A percentile compares a stretch with the other conserved stretches of the same genome.
These are phyloP conservation scores for Reticulascus tulasneorum DNA, from an alignment of 2,329 filamentous ascomycete species.

Conservation along the genomic window DNA sequence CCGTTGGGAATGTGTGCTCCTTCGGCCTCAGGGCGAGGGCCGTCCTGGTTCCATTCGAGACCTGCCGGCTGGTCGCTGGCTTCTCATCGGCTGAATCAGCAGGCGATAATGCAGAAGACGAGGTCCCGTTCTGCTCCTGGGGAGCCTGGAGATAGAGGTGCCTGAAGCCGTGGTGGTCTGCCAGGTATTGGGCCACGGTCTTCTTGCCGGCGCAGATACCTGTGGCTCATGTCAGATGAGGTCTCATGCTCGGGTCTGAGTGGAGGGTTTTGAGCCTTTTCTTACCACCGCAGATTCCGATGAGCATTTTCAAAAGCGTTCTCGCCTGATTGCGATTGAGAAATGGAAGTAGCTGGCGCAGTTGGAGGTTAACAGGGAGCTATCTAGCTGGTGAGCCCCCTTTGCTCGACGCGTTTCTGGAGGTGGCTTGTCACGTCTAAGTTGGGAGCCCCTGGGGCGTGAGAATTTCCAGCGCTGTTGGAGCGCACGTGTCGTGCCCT, in stretches of 20 bases:
- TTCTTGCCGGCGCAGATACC: slow-evolving; percentile 92
- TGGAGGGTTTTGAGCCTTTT: slow-evolving; percentile 12
- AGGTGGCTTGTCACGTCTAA: too few relatives aligned
- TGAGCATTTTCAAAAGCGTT: slow-evolving; percentile 67
- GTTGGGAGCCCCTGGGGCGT: too few relatives aligned
- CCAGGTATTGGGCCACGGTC: slow-evolving; percentile 82
- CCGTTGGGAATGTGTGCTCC: slow-evolving; percentile 50
- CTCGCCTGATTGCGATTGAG: too few relatives aligned
- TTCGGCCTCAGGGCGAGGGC: slow-evolving; percentile 3
- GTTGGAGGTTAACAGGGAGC: too few relatives aligned
- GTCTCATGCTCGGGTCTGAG: slow-evolving; percentile 3
- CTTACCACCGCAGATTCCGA: slow-evolving; percentile 71
- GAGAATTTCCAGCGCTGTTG: too few relatives aligned
- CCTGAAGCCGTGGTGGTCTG: slow-evolving; percentile 78
- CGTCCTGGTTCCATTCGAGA: neutral
- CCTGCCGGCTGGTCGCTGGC: neutral
- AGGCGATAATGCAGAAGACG: neutral
- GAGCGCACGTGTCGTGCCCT: too few relatives aligned
- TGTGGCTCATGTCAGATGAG: slow-evolving; percentile 28
- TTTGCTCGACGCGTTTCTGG: too few relatives aligned
- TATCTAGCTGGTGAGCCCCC: too few relatives aligned
- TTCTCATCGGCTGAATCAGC: neutral
- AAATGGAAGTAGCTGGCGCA: too few relatives aligned
- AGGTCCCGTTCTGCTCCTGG: slow-evolving; percentile 3
- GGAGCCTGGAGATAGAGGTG: slow-evolving; percentile 56